Evolutionary conservation across 495 filamentous ascomycete genomes (phyloP).

Genomic region (Lichina pygmaea): DNA sequence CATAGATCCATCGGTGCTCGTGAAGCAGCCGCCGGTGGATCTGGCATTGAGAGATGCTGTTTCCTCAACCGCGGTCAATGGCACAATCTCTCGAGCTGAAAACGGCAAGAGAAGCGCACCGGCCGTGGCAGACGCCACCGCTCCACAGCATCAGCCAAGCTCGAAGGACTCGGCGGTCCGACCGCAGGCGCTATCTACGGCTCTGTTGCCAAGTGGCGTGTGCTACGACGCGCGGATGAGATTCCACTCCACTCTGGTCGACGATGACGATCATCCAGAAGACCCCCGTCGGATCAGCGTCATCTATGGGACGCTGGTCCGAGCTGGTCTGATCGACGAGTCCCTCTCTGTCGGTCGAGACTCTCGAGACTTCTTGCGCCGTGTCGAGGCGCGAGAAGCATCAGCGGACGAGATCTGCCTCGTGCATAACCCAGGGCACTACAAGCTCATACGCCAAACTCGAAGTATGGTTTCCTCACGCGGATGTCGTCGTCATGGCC

Average conservation of each 20-base stretch:
- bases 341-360: conserved; percentile 17
- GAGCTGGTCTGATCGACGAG: conserved; percentile 46
- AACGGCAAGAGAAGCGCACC: not conserved
- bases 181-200: not conserved
- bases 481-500: conserved; percentile 16
- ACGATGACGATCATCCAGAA: conserved; percentile 62
- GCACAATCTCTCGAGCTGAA: no score
- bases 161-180: no score
- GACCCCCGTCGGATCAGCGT: conserved; percentile 71
- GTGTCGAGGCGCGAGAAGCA: conserved; percentile 51
- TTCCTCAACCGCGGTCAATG: no score
- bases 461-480: conserved; percentile 33
- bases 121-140: not conserved
- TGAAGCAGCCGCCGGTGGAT: no score
- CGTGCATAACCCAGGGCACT: conserved; percentile 53
- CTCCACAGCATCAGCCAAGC: not conserved
- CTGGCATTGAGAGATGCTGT: no score
- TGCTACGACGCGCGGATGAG: conserved; percentile 91
- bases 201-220: conserved; percentile 34
- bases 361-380: conserved; percentile 28
- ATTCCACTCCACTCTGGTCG: conserved; percentile 57
- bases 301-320: conserved; percentile 66
- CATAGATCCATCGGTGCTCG: no score
- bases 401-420: conserved; percentile 47
- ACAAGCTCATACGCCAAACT: conserved; percentile 42